These are phyloP conservation scores for Tolypocladium guangdongense DNA, from an alignment of 2,329 filamentous ascomycete genomes.

Conservation along the genomic window DNA sequence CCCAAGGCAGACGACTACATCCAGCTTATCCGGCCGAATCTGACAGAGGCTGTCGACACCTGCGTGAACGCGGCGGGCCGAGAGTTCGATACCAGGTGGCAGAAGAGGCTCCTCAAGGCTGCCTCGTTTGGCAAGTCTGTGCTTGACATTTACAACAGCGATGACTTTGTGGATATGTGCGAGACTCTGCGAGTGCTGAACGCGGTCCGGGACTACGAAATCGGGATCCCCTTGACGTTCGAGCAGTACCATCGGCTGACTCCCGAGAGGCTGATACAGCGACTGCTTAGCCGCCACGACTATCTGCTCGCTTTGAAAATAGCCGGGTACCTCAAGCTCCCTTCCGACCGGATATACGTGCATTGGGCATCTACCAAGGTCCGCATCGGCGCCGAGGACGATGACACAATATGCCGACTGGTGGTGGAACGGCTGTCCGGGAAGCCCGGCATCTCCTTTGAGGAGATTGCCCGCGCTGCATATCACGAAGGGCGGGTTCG, in stretches of 20 bases:
- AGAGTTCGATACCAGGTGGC: slow-evolving; percentile 84
- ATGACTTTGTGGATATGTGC: slow-evolving; percentile 98
- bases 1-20: slow-evolving; percentile 98
- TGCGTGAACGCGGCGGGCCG: slow-evolving; percentile 90
- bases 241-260: slow-evolving; percentile 89
- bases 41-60: slow-evolving; percentile 86
- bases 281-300: slow-evolving; percentile 79
- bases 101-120: slow-evolving; percentile 90
- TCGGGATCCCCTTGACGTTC: slow-evolving; percentile 83
- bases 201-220: slow-evolving; percentile 80
- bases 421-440: slow-evolving; percentile 80
- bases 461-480: slow-evolving; percentile 82
- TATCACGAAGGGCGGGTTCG: slow-evolving; percentile 86
- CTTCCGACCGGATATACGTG: slow-evolving; percentile 84
- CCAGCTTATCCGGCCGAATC: slow-evolving; percentile 75
- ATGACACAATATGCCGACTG: slow-evolving; percentile 74
- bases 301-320: slow-evolving; percentile 85
- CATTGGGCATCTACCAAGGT: slow-evolving; percentile 97
- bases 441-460: slow-evolving; percentile 89
- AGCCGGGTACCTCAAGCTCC: slow-evolving; percentile 74
- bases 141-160: slow-evolving; percentile 91
- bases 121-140: slow-evolving; percentile 97
- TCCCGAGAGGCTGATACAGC: slow-evolving; percentile 74
- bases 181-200: slow-evolving; percentile 89
- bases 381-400: slow-evolving; percentile 70